Base-by-base conservation (phyloP, 1,284 basidiomycete genomes). In the Pyrrhoderma lamaoense region DNA sequence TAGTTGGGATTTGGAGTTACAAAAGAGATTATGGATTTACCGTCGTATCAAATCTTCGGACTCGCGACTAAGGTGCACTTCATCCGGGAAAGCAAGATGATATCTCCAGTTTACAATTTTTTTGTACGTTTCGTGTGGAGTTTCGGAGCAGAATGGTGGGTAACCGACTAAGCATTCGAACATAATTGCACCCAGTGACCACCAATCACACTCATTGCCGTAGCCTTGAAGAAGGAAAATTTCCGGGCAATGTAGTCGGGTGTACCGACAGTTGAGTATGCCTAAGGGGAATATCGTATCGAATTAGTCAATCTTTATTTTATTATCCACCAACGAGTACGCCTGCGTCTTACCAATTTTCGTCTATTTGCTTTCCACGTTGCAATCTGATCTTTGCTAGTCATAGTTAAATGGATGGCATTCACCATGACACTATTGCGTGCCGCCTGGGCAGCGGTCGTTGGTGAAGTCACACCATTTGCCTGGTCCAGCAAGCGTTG, bases 221-320 rank as follows among this genome's bases (percentile, higher is more conserved):
- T 99, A 99, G 2, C 95, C 95, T 64, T 96, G 90, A 72, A 96
- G 88, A 64, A 95, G 71, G 76, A 99, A 99, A 64, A 99, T 96
- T 64, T 99, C 95, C 1, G 95, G 95, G 96, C 94, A 61, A 99
- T 99, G 76, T 99, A 99, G 69, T 99, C 95, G 0, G 96, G 96
- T 19, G 95, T 95, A 56, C 96, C 96, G 59, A 99, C 96, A 22
- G 95, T 99, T 1, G 94, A 98, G 66, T 94, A 99, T 1, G 95
- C 95, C 88, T 91, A 51, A 4, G 52, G 35, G n/a, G 19, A 31
- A 37, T 9, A 47, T 14, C 19, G 34, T 39, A 46, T 42, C 37
- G 25, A 25, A 21, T 35, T 43, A 37, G 43, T 23, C 16, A 37
- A 37, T 23, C 13, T 21, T 37, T 8, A 40, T 43, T 9, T 16